These are phyloP conservation scores for Lotus japonicus DNA, from an alignment of 306 rosid genomes.

Conservation along the genomic window DNA sequence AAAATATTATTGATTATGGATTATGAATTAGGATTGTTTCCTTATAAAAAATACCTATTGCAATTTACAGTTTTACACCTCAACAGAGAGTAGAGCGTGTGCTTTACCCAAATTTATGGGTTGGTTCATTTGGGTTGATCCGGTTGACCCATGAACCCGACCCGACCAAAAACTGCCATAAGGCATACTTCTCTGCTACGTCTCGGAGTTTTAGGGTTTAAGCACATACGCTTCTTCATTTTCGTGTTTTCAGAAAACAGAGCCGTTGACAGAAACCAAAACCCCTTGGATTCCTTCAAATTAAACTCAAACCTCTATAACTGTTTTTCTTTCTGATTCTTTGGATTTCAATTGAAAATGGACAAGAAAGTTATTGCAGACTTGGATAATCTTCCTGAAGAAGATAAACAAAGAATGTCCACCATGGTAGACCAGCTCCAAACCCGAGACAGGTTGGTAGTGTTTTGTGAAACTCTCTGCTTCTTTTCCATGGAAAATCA, in stretches of 20 bases:
- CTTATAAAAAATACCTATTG: no score
- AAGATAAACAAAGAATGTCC: constrained; percentile 57
- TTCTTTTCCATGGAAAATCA: neutral
- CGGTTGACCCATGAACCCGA: no score
- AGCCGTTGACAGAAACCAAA: neutral
- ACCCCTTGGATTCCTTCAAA: constrained; percentile 27
- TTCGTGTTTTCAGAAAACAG: neutral
- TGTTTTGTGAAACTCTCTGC: neutral
- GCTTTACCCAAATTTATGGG: no score
- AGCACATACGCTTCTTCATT: neutral
- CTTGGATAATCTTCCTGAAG: constrained; percentile 47
- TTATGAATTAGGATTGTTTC: no score
- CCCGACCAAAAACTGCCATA: no score
- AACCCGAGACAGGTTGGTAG: constrained; percentile 60
- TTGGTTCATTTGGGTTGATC: no score
- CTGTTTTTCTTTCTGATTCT: neutral
- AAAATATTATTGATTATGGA: no score
- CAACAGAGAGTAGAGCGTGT: no score
- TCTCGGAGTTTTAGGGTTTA: constrained; percentile 35
- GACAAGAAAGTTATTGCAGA: constrained; percentile 50
- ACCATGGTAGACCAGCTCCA: constrained; percentile 53
- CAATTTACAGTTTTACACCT: no score
- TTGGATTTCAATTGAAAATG: constrained; percentile 32
- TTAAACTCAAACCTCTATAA: neutral
- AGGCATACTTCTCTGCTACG: neutral